phyloP scores from a whole-genome alignment of 202 grass and related monocot species.

The Eragrostis tef region DNA sequence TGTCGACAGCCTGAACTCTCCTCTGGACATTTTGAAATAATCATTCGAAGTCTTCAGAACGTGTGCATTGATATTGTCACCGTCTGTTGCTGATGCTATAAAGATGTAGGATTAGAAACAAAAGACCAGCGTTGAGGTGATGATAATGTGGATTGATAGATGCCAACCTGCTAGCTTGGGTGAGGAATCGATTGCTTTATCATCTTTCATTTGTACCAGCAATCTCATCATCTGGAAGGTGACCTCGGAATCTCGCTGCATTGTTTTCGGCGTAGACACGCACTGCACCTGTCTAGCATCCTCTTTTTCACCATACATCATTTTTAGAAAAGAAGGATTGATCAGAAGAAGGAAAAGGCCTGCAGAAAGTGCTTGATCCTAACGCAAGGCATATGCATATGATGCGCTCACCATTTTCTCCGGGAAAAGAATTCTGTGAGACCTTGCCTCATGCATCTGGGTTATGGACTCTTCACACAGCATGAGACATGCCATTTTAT shows the following conservation, averaged over 20 bases:
- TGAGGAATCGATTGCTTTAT: not conserved
- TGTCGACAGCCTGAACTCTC: too few relatives aligned
- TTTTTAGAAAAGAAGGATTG: not conserved
- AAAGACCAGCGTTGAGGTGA: not conserved
- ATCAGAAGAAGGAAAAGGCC: not conserved
- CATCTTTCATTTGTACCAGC: not conserved
- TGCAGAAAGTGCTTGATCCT: not conserved
- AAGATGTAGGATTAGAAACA: not conserved
- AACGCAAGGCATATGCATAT: constrained; percentile 36
- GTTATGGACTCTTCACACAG: too few relatives aligned
- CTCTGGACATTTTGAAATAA: constrained; percentile 22
- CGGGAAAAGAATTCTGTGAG: too few relatives aligned
- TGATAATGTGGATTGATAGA: not conserved
- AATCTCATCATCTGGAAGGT: not conserved
- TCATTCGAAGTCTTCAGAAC: not conserved
- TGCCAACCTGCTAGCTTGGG: not conserved
- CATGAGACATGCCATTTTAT: too few relatives aligned
- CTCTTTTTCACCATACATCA: not conserved
- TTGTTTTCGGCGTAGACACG: not conserved
- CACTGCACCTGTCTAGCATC: not conserved
- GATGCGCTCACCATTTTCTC: not conserved
- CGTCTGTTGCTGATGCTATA: not conserved
- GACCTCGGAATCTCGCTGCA: not conserved
- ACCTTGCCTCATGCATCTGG: too few relatives aligned
- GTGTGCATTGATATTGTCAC: not conserved